Base-by-base conservation (phyloP, 1,284 basidiomycete genomes). In the Inonotus obliquus region DNA sequence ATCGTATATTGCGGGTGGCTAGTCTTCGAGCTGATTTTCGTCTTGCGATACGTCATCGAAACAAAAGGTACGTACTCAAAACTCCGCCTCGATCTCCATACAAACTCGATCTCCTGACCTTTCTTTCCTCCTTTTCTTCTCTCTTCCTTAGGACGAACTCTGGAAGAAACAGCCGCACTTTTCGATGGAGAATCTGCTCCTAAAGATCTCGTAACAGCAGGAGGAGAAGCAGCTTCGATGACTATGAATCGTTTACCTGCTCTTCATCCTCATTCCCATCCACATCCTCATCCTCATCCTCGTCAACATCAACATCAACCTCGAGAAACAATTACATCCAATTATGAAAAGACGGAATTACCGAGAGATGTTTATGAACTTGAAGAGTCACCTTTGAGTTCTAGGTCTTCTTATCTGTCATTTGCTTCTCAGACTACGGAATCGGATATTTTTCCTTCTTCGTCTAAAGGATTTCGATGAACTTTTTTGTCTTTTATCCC, bases 101-200 rank as follows among this genome's bases (percentile, higher is more conserved):
- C n/a, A n/a, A n/a, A n/a, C n/a, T n/a, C n/a, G n/a, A n/a, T n/a
- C n/a, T n/a, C n/a, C n/a, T n/a, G n/a, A n/a, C n/a, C n/a, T n/a
- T n/a, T n/a, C n/a, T n/a, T n/a, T n/a, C n/a, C n/a, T n/a, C n/a
- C n/a, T n/a, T n/a, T n/a, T n/a, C n/a, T n/a, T n/a, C n/a, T n/a
- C n/a, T n/a, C n/a, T n/a, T 19, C 2, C 29, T 29, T 27, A 81
- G 83, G 84, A 19, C 79, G 81, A 29, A 87, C 85, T 1, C 75
- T 87, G 25, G 86, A 88, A 71, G 85, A 88, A 69, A 87, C 85
- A 2, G 81, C 85, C 1, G 80, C 79, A 4, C 71, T 87, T 19
- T 69, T 65, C 27, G 62, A 65, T 48, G 64, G 64, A 17, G 60
- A 64, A 9, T n/a, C 48, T 27, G 57, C 74, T 44, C 75, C 76